These are phyloP conservation scores for Diplodia seriata DNA, from an alignment of 2,329 filamentous ascomycete genomes.

Conservation along the genomic window DNA sequence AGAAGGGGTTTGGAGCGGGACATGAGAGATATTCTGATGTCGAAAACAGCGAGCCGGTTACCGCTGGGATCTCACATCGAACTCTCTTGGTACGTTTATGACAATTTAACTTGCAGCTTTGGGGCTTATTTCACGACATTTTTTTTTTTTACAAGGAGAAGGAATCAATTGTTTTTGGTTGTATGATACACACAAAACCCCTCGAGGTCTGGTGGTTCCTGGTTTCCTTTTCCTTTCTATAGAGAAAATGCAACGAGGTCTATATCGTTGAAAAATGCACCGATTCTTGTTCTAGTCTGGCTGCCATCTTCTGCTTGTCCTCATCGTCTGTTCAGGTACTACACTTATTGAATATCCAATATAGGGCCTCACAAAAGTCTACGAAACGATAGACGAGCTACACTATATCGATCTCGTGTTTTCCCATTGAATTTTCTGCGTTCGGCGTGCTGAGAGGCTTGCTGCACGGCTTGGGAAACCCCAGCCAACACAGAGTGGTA, in stretches of 20 bases:
- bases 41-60: constrained; percentile 24
- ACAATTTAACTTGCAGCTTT: constrained; percentile 27
- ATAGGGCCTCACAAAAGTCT: too few relatives aligned
- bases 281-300: neutral
- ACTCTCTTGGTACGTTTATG: constrained; percentile 26
- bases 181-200: constrained; percentile 28
- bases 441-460: too few relatives aligned
- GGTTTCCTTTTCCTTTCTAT: neutral
- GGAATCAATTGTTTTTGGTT: constrained; percentile 20
- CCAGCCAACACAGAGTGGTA: too few relatives aligned
- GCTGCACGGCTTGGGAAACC: too few relatives aligned
- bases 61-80: constrained; percentile 8
- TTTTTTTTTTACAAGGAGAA: neutral
- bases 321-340: too few relatives aligned
- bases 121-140: constrained; percentile 27
- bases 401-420: too few relatives aligned
- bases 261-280: neutral
- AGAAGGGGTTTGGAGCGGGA: neutral
- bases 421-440: too few relatives aligned
- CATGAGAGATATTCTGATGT: neutral
- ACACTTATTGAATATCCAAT: too few relatives aligned
- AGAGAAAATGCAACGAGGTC: constrained; percentile 14
- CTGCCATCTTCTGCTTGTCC: neutral
- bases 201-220: constrained; percentile 17
- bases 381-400: too few relatives aligned